Percentiles rank a stretch among this genome's conserved stretches.
Conservation (phyloP, 129 eudicot genomes). For the Mikania micrantha region DNA sequence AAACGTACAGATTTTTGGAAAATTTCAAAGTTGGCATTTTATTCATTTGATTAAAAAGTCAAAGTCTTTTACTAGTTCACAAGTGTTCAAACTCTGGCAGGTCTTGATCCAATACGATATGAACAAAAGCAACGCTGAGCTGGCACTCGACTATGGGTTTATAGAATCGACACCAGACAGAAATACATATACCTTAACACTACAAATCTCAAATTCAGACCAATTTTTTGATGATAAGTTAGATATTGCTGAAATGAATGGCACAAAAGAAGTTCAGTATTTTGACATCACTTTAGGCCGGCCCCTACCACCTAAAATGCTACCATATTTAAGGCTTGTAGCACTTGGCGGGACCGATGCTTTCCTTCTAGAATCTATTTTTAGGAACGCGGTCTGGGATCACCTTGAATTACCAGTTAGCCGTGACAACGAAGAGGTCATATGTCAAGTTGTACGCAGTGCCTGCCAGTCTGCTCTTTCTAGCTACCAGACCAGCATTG, state of each 20-base stretch:
- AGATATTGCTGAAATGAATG: slow-evolving; percentile 83
- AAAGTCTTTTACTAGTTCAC: not conserved
- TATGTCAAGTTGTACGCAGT: slow-evolving; percentile 69
- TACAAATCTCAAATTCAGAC: slow-evolving; percentile 81
- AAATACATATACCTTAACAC: slow-evolving; percentile 71
- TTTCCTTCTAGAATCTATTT: slow-evolving; percentile 79
- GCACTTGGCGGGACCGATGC: slow-evolving; percentile 92
- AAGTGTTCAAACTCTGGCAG: slow-evolving; percentile 32
- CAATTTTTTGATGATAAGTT: slow-evolving; percentile 72
- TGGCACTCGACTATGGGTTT: slow-evolving; percentile 94
- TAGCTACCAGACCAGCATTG: slow-evolving; percentile 70
- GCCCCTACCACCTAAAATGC: slow-evolving; percentile 70
- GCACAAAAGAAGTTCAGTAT: slow-evolving; percentile 58
- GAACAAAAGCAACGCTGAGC: slow-evolving; percentile 89
- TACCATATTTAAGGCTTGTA: slow-evolving; percentile 73
- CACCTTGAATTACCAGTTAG: slow-evolving; percentile 81
- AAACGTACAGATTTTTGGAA: not conserved
- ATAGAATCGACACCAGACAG: slow-evolving; percentile 62
- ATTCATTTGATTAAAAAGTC: slow-evolving; percentile 4
- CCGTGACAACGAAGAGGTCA: slow-evolving; percentile 78
- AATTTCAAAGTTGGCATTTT: not conserved
- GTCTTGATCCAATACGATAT: slow-evolving; percentile 80
- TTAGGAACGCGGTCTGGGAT: slow-evolving; percentile 76
- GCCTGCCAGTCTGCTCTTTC: slow-evolving; percentile 87
- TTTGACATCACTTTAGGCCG: slow-evolving; percentile 75